Evolutionary conservation across 768 basidiomycete species (phyloP).

Genomic region (Boletellus ananas): DNA sequence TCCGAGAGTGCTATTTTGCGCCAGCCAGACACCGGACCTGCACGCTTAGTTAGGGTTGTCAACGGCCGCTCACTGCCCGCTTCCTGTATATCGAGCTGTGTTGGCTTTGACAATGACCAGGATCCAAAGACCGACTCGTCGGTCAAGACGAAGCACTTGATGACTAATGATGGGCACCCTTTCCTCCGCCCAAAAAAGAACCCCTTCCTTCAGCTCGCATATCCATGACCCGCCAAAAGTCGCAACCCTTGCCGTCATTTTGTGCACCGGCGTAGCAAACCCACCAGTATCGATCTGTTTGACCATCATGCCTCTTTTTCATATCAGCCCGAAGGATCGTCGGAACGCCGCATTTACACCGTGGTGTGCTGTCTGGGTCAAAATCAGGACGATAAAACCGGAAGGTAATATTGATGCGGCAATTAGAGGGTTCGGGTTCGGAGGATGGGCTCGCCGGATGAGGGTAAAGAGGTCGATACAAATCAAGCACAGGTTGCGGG

Average conservation of each 20-base stretch:
- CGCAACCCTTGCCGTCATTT: slow-evolving; percentile 80
- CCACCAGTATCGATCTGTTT: slow-evolving; percentile 67
- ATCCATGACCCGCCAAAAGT: slow-evolving; percentile 72
- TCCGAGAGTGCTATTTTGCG: not conserved
- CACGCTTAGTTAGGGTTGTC: not conserved
- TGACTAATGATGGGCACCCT: not conserved
- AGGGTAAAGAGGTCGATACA: slow-evolving; percentile 62
- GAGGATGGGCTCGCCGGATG: slow-evolving; percentile 19
- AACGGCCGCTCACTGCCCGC: not conserved
- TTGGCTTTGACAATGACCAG: not conserved
- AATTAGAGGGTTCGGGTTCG: slow-evolving; percentile 49
- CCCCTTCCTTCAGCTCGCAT: slow-evolving; percentile 65
- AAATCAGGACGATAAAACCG: slow-evolving; percentile 86
- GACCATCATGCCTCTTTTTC: slow-evolving; percentile 61
- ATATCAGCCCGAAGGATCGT: slow-evolving; percentile 73
- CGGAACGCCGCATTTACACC: slow-evolving; percentile 70
- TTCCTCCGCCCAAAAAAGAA: slow-evolving; percentile 29
- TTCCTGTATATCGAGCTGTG: not conserved
- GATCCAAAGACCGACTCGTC: slow-evolving; percentile 2
- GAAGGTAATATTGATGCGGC: slow-evolving; percentile 83
- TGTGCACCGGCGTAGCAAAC: slow-evolving; percentile 76
- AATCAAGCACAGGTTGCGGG: slow-evolving; percentile 64
- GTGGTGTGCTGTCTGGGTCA: slow-evolving; percentile 57
- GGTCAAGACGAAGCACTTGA: not conserved
- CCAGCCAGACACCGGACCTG: not conserved